Evolutionary conservation across 768 basidiomycete species (phyloP).

Genomic region (Exsudoporus frostii): DNA sequence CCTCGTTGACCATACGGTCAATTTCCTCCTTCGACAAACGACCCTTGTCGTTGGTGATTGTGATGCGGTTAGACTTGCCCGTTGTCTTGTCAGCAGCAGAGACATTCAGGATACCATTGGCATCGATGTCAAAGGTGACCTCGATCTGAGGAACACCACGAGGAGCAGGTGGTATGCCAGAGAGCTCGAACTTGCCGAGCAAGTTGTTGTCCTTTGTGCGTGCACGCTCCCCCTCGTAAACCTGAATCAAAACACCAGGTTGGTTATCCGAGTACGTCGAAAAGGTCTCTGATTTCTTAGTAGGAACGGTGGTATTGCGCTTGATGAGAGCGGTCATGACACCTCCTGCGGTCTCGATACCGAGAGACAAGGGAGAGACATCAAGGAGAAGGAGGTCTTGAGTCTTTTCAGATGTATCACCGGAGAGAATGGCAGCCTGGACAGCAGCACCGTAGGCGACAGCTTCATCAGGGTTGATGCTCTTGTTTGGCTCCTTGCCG

Average conservation of each 20-base stretch:
- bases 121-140: conserved; percentile 97
- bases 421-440: conserved; percentile 96
- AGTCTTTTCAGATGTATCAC: conserved; percentile 97
- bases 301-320: conserved; percentile 97
- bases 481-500: conserved; percentile 98
- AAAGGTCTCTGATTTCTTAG: conserved; percentile 98
- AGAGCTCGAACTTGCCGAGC: conserved; percentile 97
- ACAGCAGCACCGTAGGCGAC: conserved; percentile 99
- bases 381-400: conserved; percentile 95
- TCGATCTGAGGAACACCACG: conserved; percentile 98
- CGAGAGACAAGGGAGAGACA: conserved; percentile 83
- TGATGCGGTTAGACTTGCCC: conserved; percentile 92
- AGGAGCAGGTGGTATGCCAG: conserved; percentile 93
- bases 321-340: conserved; percentile 99
- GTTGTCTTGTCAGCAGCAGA: conserved; percentile 96
- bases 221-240: conserved; percentile 97
- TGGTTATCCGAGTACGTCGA: conserved; percentile 99
- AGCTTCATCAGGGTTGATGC: conserved; percentile 99
- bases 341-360: conserved; percentile 99
- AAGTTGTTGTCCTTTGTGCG: conserved; percentile 99
- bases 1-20: conserved; percentile 94
- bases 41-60: conserved; percentile 95
- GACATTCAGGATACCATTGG: conserved; percentile 95
- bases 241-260: conserved; percentile 96
- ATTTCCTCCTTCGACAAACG: conserved; percentile 97